Evolutionary conservation across 208 protist genomes (phyloP), one percentile per base, ranked within the genome.

Genomic region (Wallacemonas sp.): DNA sequence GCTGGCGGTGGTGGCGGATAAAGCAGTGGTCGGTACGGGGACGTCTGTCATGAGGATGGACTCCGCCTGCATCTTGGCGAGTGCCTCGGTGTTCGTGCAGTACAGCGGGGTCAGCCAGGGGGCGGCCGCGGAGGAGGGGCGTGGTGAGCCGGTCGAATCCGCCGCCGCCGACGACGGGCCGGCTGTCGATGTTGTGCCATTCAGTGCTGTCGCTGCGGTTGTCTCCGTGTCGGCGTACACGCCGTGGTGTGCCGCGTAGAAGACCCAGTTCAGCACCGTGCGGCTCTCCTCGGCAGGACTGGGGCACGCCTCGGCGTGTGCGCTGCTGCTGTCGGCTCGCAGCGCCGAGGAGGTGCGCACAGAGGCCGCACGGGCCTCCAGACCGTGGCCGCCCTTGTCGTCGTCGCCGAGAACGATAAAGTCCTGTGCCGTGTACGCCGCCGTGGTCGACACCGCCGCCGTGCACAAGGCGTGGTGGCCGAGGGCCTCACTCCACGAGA

Each of bases 401-500:
- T 61, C 4, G 46, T 65, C 18, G 52, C 67, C 71, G 66, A 81
- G 20, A 69, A 54, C 1, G 45, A 48, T 7, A 68, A 39, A 28
- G 33, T 46, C 48, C 38, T 22, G 26, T 48, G 38, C 2, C 20
- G 52, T 25, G 52, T 59, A 48, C 26, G 41, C 12, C 11, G 55
- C 26, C 16, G 49, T 3, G 7, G 25, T 25, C 11, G 61, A 33
- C 39, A 33, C 23, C 8, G 44, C 23, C 10, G 59, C 33, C 8
- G 49, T 10, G 4, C 20, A 71, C 16, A 28, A 18, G 20, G 20
- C 45, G 12, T 61, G 42, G 61, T 93, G 87, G 8, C 26, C 23
- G 10, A 73, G 44, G 1, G 82, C 80, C 8, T 88, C 82, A 16
- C 81, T 66, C 11, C 89, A 75, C n/a, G 74, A 36, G 25, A 89